Base-by-base conservation (phyloP, 495 filamentous ascomycete genomes). In the Penicillium diatomitis region DNA sequence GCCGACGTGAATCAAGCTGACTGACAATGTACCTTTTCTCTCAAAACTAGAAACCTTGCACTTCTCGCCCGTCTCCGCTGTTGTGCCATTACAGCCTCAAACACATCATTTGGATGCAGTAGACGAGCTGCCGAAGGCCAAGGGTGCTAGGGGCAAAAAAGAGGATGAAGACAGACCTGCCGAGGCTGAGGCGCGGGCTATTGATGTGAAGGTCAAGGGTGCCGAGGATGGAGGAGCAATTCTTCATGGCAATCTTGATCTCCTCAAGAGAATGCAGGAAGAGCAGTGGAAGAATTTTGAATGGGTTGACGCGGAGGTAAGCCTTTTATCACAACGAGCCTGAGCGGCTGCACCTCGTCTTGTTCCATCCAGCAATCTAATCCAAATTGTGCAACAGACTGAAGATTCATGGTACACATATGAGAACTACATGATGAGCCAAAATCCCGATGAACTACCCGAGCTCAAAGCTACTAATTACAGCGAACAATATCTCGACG, bases 61-160 rank as follows among this genome's bases (percentile, higher is more conserved):
- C 63, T 68, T 88, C n/a, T 85, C 80, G 0, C 76, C 77, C 5
- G 71, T 89, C 39, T 72, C 77, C 28, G 81, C 82, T 0, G 78
- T 87, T 11, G 83, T 85, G 9, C 84, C 88, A 61, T 69, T 90
- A 55, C 78, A 84, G 4, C 83, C 87, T 4, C 82, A 89, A 53
- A 79, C 87, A 52, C 80, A 85, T 54, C 85, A 90, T 60, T 57
- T 90, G 28, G 87, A 90, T 62, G 86, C 87, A 0, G 44, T 77
- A 38, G 67, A 76, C 35, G 83, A 86, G 41, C 55, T 64, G 46
- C 70, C 59, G 0, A 67, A 66, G 39, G 62, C 56, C 4, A 50
- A 62, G 39, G 51, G 56, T 4, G 49, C 37, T n/a, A 68, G 69
- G 44, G 60, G 56, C 35, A 75, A 74, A 36, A 70, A 72, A 36